phyloP scores from a whole-genome alignment of 2,329 filamentous ascomycete species.

The Nemania sp. region DNA sequence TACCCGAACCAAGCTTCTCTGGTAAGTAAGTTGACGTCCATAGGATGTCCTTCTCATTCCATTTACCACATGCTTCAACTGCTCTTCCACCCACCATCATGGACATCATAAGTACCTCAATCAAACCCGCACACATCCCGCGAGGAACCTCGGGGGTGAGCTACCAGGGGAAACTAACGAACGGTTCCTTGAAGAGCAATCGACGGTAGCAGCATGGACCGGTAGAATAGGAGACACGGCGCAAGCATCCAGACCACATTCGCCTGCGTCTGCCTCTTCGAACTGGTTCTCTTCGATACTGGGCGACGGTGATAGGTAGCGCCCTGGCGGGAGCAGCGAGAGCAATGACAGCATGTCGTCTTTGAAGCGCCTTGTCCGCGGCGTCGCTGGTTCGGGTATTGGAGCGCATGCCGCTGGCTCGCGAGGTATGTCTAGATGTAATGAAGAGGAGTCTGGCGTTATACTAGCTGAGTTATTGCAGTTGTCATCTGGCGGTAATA shows the following conservation, averaged over 20 bases:
- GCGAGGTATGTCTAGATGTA: not conserved
- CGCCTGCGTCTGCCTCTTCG: not conserved
- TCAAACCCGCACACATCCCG: too few species aligned
- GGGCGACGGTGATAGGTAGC: conserved; percentile 21
- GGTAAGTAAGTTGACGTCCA: too few species aligned
- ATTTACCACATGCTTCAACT: too few species aligned
- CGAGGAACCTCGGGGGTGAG: not conserved
- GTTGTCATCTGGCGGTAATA: not conserved
- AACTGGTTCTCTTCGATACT: not conserved
- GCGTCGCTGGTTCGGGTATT: conserved; percentile 16
- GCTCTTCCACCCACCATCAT: too few species aligned
- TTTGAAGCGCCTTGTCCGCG: conserved; percentile 9
- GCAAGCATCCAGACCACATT: not conserved
- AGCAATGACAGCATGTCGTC: conserved; percentile 17
- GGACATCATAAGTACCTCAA: too few species aligned
- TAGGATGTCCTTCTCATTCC: too few species aligned
- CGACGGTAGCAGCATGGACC: not conserved
- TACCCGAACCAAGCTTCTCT: too few species aligned
- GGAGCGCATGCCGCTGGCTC: not conserved
- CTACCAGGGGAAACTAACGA: not conserved
- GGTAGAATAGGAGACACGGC: not conserved
- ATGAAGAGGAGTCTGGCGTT: not conserved
- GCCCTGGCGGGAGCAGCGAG: conserved; percentile 19
- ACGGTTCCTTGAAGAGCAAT: not conserved
- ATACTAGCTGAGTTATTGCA: not conserved